Evolutionary conservation across 768 basidiomycete genomes (phyloP).

Genomic region (Piloderma croceum): DNA sequence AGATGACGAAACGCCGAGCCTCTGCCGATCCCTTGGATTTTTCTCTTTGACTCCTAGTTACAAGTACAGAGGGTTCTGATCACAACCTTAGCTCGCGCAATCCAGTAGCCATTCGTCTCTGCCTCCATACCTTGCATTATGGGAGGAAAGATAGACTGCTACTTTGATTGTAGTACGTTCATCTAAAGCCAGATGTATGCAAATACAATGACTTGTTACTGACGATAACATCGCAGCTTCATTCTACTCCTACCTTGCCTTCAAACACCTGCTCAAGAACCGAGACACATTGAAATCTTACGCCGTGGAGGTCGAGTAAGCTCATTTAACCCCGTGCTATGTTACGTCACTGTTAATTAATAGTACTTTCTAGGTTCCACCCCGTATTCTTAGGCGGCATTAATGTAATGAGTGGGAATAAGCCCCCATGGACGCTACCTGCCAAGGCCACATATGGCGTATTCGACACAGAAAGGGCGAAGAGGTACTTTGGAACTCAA

Average conservation of each 20-base stretch:
- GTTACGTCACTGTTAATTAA: no score
- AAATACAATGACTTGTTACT: neutral
- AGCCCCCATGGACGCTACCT: conserved; percentile 13
- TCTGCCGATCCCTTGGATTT: no score
- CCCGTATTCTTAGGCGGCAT: conserved; percentile 14
- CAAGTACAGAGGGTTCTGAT: no score
- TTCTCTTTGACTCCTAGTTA: no score
- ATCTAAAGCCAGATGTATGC: no score
- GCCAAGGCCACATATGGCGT: conserved; percentile 10
- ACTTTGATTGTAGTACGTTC: conserved; percentile 12
- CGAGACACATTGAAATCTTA: conserved; percentile 9
- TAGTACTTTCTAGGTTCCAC: conserved; percentile 7
- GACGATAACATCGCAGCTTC: conserved; percentile 9
- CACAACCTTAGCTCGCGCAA: no score
- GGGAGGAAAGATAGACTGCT: conserved; percentile 15
- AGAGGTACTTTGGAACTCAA: conserved; percentile 8
- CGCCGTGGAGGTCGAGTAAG: conserved; percentile 12
- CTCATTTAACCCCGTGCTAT: no score
- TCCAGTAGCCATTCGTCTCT: no score
- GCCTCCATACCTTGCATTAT: no score
- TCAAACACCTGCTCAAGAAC: conserved; percentile 9
- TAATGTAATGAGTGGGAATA: conserved; percentile 13
- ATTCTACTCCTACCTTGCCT: conserved; percentile 10
- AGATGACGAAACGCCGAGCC: no score
- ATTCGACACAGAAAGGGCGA: conserved; percentile 8